Base-by-base conservation (phyloP, 768 basidiomycete genomes). In the Phylloporus arenicola region DNA sequence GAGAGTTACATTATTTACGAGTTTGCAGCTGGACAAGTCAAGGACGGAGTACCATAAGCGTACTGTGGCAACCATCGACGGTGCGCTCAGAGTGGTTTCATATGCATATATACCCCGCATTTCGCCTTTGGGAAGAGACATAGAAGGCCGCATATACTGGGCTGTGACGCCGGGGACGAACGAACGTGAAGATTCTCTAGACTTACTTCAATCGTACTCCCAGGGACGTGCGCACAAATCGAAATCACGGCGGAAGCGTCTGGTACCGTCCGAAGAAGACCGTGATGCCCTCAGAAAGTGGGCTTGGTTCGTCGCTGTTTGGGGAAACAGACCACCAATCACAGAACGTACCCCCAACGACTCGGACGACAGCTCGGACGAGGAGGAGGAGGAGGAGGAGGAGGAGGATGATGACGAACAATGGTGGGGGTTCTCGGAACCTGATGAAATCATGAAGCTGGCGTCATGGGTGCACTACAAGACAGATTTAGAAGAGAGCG, bases 361-460 rank as follows among this genome's bases (percentile, higher is more conserved):
- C 6, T 64, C 70, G 9, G 52, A 56, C 6, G 62, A 59, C 16
- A 61, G 62, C 2, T 4, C 9, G 0, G 40, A 25, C 3, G 40
- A 41, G 13, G 70, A 68, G 11, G 40, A 41, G 6, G 70, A 68
- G 12, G 47, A 50, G 16, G 64, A 63, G 1, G 52, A 52, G 0
- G 50, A 52, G 2, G 62, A 57, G 0, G 70, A 68, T 0, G 56
- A 58, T 0, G 75, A 59, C 6, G 77, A 82, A 47, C 70, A 69
- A n/a, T 91, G 88, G 88, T 89, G 87, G 85, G 84, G 76, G 12
- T 83, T 90, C 67, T 78, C 75, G 70, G 74, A 85, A 9, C 79
- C 82, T 1, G 69, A 69, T 33, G 86, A 89, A 51, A 81, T 91
- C 51, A 61, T 66, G 45, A 83, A 79, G 61, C 65, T 89, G 19